Conservation (phyloP, 148 eudicot species). For the Vaccinium myrtillus region DNA sequence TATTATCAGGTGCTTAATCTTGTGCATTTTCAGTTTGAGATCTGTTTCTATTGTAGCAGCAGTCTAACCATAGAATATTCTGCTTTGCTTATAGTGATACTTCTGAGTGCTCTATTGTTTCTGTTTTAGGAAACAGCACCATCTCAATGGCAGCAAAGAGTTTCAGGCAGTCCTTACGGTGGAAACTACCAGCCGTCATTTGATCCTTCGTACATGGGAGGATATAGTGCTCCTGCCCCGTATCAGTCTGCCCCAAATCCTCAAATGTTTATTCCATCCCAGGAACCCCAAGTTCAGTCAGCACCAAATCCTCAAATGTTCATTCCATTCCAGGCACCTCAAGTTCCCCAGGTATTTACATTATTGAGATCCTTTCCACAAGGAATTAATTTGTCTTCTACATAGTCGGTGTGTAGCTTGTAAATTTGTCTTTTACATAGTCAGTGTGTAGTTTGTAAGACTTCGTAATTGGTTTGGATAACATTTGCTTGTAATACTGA, state of each 20-base stretch:
- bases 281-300: slow-evolving; percentile 46
- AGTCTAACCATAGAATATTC: not conserved
- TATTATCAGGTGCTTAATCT: slow-evolving; percentile 52
- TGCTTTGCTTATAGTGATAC: not conserved
- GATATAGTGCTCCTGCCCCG: slow-evolving; percentile 43
- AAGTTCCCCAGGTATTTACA: slow-evolving; percentile 54
- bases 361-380: not conserved
- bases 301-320: slow-evolving; percentile 51
- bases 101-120: not conserved
- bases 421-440: not conserved
- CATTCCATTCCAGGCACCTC: slow-evolving; percentile 64
- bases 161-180: slow-evolving; percentile 42
- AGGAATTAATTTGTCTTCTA: not conserved
- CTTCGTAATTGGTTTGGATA: not conserved
- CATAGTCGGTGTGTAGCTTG: not conserved
- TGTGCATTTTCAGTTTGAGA: not conserved
- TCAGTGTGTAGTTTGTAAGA: not conserved
- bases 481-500: not conserved
- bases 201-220: slow-evolving; percentile 38
- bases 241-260: slow-evolving; percentile 57
- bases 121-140: slow-evolving; percentile 37
- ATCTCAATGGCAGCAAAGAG: slow-evolving; percentile 40
- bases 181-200: slow-evolving; percentile 51
- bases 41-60: not conserved
- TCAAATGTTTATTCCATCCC: slow-evolving; percentile 67